Evolutionary conservation across 2,329 filamentous ascomycete species (phyloP), one percentile per base, ranked within the genome.

Genomic region (Fusarium brachygibbosum): DNA sequence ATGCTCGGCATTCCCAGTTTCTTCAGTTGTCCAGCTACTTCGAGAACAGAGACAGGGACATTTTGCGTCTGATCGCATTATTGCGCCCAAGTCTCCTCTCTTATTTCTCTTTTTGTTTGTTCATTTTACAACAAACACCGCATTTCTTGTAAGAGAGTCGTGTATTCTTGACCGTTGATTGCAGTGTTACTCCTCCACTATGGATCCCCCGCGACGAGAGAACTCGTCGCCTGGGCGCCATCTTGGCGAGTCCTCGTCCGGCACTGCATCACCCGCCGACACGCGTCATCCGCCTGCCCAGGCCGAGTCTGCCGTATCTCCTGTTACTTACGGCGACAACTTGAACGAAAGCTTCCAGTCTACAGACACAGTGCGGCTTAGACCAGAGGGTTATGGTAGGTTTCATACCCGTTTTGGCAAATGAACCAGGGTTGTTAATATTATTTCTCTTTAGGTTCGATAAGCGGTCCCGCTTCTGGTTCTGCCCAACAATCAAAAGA

Each of bases 371-470:
- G 81, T 89, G 70, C 84, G 88, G 69, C 83, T 86, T 70, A 83
- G 86, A 69, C 82, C 85, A 58, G 88, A 90, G 69, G 79, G 79
- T 23, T 90, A 90, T 79, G 88, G 88, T 90, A 80, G 55, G 77
- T 72, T 59, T 49, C 41, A 66, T 58, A 25, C 58, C 38, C 31
- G 40, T 29, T 32, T 65, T 65, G 62, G 61, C 46, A 11, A 41
- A 34, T 51, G 44, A 42, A 40, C 58, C 40, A 19, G 54, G 48
- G 53, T 54, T 72, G 53, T 54, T 72, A 59, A 74, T 58, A 51
- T 59, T 57, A 55, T 59, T 59, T 44, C 50, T 52, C 54, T 32
- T 40, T 32, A 77, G 75, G 75, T 61, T 71, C 75, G 50, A 75
- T 77, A 59, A 66, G 61, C 54, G 66, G 66, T 41, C 46, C 72